Evolutionary conservation across 1,284 basidiomycete species (phyloP).

Genomic region (Ganoderma boninense): DNA sequence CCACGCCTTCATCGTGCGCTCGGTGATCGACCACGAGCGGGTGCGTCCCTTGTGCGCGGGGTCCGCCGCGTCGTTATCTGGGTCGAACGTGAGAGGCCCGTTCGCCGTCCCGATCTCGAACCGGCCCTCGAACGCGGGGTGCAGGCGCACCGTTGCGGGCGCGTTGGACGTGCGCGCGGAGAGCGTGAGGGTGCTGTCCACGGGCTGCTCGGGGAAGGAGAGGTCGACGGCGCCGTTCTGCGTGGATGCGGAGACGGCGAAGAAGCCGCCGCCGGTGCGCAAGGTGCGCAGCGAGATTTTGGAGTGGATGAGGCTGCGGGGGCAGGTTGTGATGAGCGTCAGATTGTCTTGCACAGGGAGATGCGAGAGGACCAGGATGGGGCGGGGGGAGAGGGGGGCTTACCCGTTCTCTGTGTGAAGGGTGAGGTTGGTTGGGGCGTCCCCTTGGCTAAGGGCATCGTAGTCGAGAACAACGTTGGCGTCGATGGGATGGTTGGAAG

Average conservation of each 20-base stretch:
- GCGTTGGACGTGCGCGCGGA: slow-evolving; percentile 44
- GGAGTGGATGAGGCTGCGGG: slow-evolving; percentile 38
- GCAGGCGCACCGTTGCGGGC: slow-evolving; percentile 43
- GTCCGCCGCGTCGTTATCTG: slow-evolving; percentile 19
- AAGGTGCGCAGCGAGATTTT: slow-evolving; percentile 40
- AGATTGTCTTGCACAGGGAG: neutral
- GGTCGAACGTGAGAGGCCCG: slow-evolving; percentile 6
- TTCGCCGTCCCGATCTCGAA: slow-evolving; percentile 39
- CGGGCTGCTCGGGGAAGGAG: slow-evolving; percentile 45
- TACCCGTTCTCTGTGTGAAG: slow-evolving; percentile 47
- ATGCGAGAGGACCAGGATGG: neutral
- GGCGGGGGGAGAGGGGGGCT: slow-evolving; percentile 9
- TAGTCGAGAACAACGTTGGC: slow-evolving; percentile 46
- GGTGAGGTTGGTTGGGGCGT: slow-evolving; percentile 33
- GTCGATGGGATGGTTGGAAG: slow-evolving; percentile 48
- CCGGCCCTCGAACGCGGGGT: slow-evolving; percentile 52
- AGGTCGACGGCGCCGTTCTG: slow-evolving; percentile 41
- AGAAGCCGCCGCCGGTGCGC: slow-evolving; percentile 39
- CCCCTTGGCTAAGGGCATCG: slow-evolving; percentile 26
- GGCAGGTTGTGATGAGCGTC: neutral
- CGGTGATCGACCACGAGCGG: slow-evolving; percentile 10
- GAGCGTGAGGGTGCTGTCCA: slow-evolving; percentile 46
- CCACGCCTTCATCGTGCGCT: slow-evolving; percentile 1
- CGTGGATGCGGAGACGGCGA: slow-evolving; percentile 41
- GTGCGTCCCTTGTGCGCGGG: slow-evolving; percentile 25